These are phyloP conservation scores for Rhizopogon vinicolor DNA, from an alignment of 768 basidiomycete species.

Conservation along the genomic window DNA sequence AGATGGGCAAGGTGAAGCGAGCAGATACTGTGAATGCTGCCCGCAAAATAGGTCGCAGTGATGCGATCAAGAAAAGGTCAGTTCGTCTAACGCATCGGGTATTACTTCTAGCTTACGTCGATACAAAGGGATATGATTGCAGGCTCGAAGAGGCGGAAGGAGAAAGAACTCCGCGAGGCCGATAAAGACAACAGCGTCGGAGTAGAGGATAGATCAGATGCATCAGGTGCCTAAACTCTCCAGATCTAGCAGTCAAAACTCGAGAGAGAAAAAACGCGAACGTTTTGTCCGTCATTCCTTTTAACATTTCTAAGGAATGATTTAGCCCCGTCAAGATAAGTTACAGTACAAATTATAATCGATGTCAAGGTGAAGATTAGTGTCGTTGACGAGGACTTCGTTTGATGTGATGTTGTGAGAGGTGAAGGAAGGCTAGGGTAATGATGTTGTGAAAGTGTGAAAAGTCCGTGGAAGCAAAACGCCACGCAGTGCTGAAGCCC, in stretches of 20 bases:
- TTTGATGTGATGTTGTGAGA: neutral
- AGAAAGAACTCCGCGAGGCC: slow-evolving; percentile 19
- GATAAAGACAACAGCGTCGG: neutral
- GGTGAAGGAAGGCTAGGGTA: neutral
- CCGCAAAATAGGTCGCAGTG: slow-evolving; percentile 59
- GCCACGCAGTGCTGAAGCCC: neutral
- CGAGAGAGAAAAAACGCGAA: neutral
- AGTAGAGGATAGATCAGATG: neutral
- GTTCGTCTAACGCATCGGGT: slow-evolving; percentile 7
- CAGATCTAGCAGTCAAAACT: neutral
- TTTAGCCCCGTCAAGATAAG: neutral
- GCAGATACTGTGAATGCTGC: slow-evolving; percentile 72
- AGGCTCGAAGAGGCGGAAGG: slow-evolving; percentile 65
- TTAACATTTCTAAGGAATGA: neutral
- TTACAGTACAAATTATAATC: neutral
- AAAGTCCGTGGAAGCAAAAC: neutral
- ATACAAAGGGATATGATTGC: slow-evolving; percentile 71
- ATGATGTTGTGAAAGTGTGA: neutral
- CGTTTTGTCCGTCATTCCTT: neutral
- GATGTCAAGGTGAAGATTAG: neutral
- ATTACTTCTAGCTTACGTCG: neutral
- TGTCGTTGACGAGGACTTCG: neutral
- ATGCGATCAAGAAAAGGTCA: slow-evolving; percentile 72
- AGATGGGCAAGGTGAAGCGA: slow-evolving; percentile 83
- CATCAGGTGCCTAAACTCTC: too few species aligned